Percentiles rank a stretch among this genome's conserved stretches.
Conservation (phyloP, 352 stramenopile species). For the Globisporangium apiculatum region DNA sequence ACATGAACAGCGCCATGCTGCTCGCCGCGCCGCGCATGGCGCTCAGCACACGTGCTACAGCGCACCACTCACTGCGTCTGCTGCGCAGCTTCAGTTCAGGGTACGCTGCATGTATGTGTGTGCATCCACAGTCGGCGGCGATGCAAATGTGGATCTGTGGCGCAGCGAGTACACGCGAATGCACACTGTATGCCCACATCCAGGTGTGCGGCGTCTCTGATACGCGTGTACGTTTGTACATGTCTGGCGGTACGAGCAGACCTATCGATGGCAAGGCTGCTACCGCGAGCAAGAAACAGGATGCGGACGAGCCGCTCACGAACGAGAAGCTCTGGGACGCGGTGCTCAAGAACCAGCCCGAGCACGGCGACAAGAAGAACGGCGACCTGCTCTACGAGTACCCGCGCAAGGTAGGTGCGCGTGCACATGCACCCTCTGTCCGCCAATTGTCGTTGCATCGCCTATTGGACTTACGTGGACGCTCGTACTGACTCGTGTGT, state of each 20-base stretch:
- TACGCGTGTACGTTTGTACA: not conserved
- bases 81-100: conserved; percentile 30
- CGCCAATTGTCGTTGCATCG: not conserved
- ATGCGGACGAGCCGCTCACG: conserved; percentile 39
- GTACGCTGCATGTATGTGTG: conserved; percentile 12
- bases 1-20: not conserved
- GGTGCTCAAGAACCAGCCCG: conserved; percentile 47
- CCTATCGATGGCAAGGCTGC: conserved; percentile 4
- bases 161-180: not conserved
- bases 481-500: not conserved
- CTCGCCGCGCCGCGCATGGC: conserved; percentile 11
- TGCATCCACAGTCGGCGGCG: too few species aligned
- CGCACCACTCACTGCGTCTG: conserved; percentile 1
- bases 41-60: not conserved
- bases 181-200: not conserved
- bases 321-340: conserved; percentile 73
- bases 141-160: too few species aligned
- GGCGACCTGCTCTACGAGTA: conserved; percentile 82
- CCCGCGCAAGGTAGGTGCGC: conserved; percentile 51
- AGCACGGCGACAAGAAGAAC: conserved; percentile 38
- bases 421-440: not conserved
- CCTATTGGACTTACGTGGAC: not conserved
- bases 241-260: not conserved
- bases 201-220: too few species aligned
- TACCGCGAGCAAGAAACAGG: conserved; percentile 15